These are phyloP conservation scores for Pleurotus ostreatus DNA, from an alignment of 768 basidiomycete genomes.

Conservation along the genomic window DNA sequence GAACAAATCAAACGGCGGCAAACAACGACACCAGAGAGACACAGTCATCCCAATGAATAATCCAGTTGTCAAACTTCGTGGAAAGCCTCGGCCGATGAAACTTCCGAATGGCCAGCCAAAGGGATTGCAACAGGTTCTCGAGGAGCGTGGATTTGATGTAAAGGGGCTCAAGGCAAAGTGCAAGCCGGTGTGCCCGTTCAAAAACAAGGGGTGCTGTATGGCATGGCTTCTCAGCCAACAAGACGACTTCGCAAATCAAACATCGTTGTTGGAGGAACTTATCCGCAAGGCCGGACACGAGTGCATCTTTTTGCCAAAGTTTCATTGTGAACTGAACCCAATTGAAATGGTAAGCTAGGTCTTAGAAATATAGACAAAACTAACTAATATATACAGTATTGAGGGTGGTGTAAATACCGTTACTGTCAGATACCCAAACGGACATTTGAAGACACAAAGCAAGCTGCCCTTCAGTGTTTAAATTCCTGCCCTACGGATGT, in stretches of 20 bases:
- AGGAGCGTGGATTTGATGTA: conserved; percentile 37
- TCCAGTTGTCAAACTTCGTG: conserved; percentile 12
- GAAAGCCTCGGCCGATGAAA: conserved; percentile 32
- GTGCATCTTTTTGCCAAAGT: conserved; percentile 29
- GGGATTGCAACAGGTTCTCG: conserved; percentile 28
- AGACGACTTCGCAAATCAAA: conserved; percentile 25
- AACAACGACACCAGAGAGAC: no score
- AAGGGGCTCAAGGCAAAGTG: conserved; percentile 19
- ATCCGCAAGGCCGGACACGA: conserved; percentile 17
- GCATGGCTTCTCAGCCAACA: conserved; percentile 25
- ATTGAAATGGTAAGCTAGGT: conserved; percentile 13
- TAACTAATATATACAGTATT: not conserved
- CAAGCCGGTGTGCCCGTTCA: conserved; percentile 15
- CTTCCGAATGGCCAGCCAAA: conserved; percentile 25
- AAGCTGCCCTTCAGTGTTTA: not conserved
- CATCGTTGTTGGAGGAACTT: conserved; percentile 18
- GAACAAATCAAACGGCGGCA: no score
- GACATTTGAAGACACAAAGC: conserved; percentile 10
- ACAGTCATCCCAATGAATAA: no score
- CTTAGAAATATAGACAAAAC: not conserved
- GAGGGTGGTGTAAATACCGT: conserved; percentile 10
- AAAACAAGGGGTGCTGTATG: conserved; percentile 22
- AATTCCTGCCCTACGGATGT: not conserved
- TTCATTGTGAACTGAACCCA: conserved; percentile 17
- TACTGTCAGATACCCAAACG: conserved; percentile 8